phyloP scores from a whole-genome alignment of 2,329 filamentous ascomycete species.

The Myriosclerotinia curreyana region DNA sequence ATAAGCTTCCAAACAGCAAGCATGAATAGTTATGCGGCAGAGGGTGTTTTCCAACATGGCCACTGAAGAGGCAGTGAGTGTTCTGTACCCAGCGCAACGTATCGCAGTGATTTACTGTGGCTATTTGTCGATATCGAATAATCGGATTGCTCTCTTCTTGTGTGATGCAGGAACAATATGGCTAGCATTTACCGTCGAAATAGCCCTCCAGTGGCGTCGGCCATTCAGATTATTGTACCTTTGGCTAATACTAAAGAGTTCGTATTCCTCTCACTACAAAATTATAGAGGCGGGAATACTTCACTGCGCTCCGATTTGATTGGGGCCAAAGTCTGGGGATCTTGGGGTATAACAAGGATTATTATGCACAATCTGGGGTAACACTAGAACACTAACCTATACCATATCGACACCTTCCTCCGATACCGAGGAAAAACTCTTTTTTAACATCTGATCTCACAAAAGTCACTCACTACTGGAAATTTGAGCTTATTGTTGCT shows the following conservation, averaged over 20 bases:
- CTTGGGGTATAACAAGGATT: conserved; percentile 16
- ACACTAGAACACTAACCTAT: conserved; percentile 4
- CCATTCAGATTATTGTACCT: not conserved
- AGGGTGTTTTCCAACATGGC: not conserved
- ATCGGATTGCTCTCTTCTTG: not conserved
- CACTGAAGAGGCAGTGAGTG: not conserved
- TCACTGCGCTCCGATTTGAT: not conserved
- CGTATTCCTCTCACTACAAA: not conserved
- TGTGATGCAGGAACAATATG: conserved; percentile 14
- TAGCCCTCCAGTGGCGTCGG: not conserved
- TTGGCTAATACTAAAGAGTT: not conserved
- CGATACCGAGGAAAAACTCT: conserved; percentile 13
- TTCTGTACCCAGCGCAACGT: not conserved
- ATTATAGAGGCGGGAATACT: not conserved
- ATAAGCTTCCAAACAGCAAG: not conserved
- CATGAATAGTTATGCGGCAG: not conserved
- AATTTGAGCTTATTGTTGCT: not conserved
- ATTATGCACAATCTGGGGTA: conserved; percentile 15
- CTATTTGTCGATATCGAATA: not conserved
- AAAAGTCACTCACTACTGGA: not conserved
- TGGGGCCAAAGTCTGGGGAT: conserved; percentile 17
- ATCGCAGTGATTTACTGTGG: not conserved
- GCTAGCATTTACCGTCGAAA: not conserved
- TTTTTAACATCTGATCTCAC: conserved; percentile 18
- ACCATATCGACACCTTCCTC: not conserved